These are phyloP conservation scores for Termitomyces sp. DNA, from an alignment of 768 basidiomycete species.

Conservation along the genomic window DNA sequence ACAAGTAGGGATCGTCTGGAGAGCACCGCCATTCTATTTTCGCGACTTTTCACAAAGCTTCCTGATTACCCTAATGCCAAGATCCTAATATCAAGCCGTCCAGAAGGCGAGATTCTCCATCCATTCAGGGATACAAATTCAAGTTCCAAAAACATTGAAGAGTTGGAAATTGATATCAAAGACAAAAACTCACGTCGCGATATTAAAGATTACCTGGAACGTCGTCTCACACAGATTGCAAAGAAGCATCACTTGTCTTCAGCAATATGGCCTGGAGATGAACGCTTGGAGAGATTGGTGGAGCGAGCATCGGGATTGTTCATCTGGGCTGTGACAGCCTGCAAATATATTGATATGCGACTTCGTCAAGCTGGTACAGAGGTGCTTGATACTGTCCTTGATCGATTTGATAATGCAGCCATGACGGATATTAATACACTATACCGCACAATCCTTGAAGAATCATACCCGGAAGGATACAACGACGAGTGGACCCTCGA, in stretches of 20 bases:
- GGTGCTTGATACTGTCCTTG: not conserved
- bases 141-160: constrained; percentile 3
- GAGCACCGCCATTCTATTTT: too few relatives aligned
- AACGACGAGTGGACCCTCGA: not conserved
- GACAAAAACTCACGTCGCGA: constrained; percentile 7
- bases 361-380: not conserved
- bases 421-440: not conserved
- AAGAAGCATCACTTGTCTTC: constrained; percentile 5
- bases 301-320: too few relatives aligned
- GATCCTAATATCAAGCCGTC: constrained; percentile 20
- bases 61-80: too few relatives aligned
- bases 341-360: too few relatives aligned
- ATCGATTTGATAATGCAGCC: too few relatives aligned
- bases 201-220: constrained; percentile 10
- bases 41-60: too few relatives aligned
- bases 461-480: not conserved
- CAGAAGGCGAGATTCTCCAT: constrained; percentile 18
- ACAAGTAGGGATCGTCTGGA: too few relatives aligned
- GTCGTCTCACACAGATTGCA: constrained; percentile 9
- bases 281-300: constrained; percentile 5
- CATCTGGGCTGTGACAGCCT: too few relatives aligned
- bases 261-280: too few relatives aligned
- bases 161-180: constrained; percentile 16
- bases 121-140: constrained; percentile 8
- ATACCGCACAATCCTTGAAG: too few relatives aligned